phyloP scores from a whole-genome alignment of 2,329 filamentous ascomycete genomes.

The Epichloe gansuensis region DNA sequence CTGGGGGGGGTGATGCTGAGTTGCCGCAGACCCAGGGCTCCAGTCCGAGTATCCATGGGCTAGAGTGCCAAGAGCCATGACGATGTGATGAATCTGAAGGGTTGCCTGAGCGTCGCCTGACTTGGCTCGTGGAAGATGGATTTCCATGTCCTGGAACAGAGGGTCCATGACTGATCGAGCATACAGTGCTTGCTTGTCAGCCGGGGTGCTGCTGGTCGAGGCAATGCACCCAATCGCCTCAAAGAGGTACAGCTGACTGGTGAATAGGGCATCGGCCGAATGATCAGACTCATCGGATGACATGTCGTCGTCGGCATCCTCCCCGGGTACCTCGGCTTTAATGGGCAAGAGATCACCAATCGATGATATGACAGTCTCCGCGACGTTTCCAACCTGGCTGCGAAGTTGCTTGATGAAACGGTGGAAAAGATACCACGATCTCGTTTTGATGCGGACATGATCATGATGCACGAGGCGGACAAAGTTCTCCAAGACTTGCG shows the following conservation, averaged over 20 bases:
- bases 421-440: conserved; percentile 96
- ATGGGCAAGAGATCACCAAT: conserved; percentile 81
- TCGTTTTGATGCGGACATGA: conserved; percentile 72
- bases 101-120: conserved; percentile 68
- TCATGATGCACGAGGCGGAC: conserved; percentile 80
- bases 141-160: conserved; percentile 79
- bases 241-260: conserved; percentile 82
- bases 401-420: conserved; percentile 83
- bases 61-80: conserved; percentile 88
- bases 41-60: conserved; percentile 90
- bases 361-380: conserved; percentile 82
- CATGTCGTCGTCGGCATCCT: conserved; percentile 76
- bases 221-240: conserved; percentile 90
- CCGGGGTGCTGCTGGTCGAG: conserved; percentile 62
- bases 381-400: conserved; percentile 72
- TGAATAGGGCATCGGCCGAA: conserved; percentile 82
- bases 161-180: conserved; percentile 80
- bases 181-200: conserved; percentile 78
- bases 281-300: conserved; percentile 87
- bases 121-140: conserved; percentile 62
- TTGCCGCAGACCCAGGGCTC: conserved; percentile 41
- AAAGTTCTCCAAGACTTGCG: conserved; percentile 80
- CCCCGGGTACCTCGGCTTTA: conserved; percentile 72
- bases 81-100: conserved; percentile 87
- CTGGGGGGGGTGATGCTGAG: conserved; percentile 32